These are phyloP conservation scores for Phylloporus sp. DNA, from an alignment of 768 basidiomycete species.

Conservation along the genomic window DNA sequence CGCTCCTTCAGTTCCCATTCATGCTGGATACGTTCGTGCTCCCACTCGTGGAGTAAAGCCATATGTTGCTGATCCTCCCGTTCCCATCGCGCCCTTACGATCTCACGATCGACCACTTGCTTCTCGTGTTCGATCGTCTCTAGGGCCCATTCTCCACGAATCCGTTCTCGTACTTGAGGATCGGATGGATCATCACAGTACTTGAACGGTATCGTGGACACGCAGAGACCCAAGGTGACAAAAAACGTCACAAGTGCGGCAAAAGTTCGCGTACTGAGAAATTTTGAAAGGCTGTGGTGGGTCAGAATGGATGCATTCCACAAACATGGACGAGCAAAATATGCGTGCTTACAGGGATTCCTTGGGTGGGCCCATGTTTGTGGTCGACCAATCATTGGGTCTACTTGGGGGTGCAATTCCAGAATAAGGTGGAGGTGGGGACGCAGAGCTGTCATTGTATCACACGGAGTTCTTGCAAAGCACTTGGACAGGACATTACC, in stretches of 20 bases:
- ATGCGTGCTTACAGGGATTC: conserved; percentile 4
- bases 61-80: conserved; percentile 17
- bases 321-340: background rate
- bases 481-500: background rate
- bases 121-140: conserved; percentile 18
- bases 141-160: conserved; percentile 18
- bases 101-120: conserved; percentile 6
- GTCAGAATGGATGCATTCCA: background rate
- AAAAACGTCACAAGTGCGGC: conserved; percentile 1
- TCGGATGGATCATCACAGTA: conserved; percentile 19
- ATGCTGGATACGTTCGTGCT: conserved; percentile 16
- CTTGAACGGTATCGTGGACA: conserved; percentile 7
- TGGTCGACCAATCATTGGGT: background rate
- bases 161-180: conserved; percentile 18
- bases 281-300: background rate
- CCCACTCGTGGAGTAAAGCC: conserved; percentile 13
- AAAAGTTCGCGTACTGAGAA: background rate
- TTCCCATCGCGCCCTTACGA: conserved; percentile 14
- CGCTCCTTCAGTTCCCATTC: conserved; percentile 15
- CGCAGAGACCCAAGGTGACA: background rate
- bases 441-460: background rate
- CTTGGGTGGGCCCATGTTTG: background rate
- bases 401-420: background rate
- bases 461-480: background rate
- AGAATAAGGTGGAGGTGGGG: background rate